Base-by-base conservation (phyloP, 257 asterid species). In the Avicennia marina region DNA sequence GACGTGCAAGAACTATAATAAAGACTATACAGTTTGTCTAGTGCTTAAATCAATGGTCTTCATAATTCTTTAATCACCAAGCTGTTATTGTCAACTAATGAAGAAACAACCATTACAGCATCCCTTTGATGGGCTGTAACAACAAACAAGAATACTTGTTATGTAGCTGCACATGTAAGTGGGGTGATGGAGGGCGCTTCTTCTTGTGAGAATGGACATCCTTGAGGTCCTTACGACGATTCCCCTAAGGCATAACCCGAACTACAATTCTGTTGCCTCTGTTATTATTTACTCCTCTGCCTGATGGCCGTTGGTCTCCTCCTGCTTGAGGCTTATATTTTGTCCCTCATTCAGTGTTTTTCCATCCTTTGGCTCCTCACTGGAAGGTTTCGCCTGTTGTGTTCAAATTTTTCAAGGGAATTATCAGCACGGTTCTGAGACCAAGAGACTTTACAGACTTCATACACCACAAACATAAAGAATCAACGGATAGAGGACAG, bases 361-460 rank as follows among this genome's bases (percentile, higher is more conserved):
- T 61, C 45, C 72, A 4, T 77, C 85, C 54, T 61, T 75, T 32
- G 75, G 52, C 45, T 84, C 96, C 78, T 77, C 87, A 36, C 16
- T 45, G 12, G 53, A 18, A 20, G 86, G 61, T 59, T 76, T 78
- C 41, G 76, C 90, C 88, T 84, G 77, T 38, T 25, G 65, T 50
- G 43, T 65, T 21, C 32, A 50, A 25, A 5, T 43, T 65, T 56
- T 8, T 41, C 17, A 19, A 40, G 43, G 26, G 15, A 36, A 41
- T 32, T n/a, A 34, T 52, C 20, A 67, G 50, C 56, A 62, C 22
- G 25, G 34, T 16, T 6, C 52, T 33, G 9, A 54, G 3, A 5
- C 25, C 16, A 6, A n/a, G 24, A 20, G n/a, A n/a, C n/a, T n/a
- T n/a, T n/a, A n/a, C n/a, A n/a, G n/a, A n/a, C n/a, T n/a, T n/a